phyloP scores from a whole-genome alignment of 1,284 basidiomycete species.

The Mycosarcoma maydis region DNA sequence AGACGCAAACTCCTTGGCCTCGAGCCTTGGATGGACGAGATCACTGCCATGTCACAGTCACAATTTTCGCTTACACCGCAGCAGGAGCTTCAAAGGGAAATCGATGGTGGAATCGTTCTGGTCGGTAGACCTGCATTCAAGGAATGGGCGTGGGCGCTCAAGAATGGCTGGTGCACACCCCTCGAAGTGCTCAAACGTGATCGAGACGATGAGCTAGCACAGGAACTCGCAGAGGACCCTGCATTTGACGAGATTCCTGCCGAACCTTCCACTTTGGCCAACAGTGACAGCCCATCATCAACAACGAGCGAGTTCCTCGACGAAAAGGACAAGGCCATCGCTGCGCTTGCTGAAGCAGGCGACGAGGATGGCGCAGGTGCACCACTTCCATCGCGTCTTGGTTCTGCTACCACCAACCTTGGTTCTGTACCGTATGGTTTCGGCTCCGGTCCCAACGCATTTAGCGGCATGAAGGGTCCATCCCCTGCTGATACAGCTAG shows the following conservation, averaged over 20 bases:
- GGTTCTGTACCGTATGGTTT: slow-evolving; percentile 29
- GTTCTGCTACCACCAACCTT: slow-evolving; percentile 11
- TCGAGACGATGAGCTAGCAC: slow-evolving; percentile 76
- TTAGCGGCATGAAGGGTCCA: slow-evolving; percentile 31
- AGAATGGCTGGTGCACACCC: slow-evolving; percentile 78
- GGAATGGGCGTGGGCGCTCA: slow-evolving; percentile 89
- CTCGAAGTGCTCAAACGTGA: slow-evolving; percentile 75
- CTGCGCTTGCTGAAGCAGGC: slow-evolving; percentile 26
- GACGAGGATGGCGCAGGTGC: slow-evolving; percentile 49
- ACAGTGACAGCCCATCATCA: slow-evolving; percentile 3
- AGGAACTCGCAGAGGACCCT: slow-evolving; percentile 77
- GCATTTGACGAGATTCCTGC: slow-evolving; percentile 76
- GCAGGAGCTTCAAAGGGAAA: slow-evolving; percentile 73
- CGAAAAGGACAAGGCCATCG: slow-evolving; percentile 37
- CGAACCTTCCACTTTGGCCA: slow-evolving; percentile 7
- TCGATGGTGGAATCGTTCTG: slow-evolving; percentile 84
- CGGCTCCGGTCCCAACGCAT: slow-evolving; percentile 34
- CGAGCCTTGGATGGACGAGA: slow-evolving; percentile 56
- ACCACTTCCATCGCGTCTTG: slow-evolving; percentile 36
- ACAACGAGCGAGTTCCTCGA: slow-evolving; percentile 39
- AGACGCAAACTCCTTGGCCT: slow-evolving; percentile 69
- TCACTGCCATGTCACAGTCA: slow-evolving; percentile 69
- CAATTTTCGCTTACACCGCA: slow-evolving; percentile 74
- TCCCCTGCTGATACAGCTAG: slow-evolving; percentile 38
- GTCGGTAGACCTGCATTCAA: slow-evolving; percentile 92